Base-by-base conservation (phyloP, 768 basidiomycete genomes). In the Piloderma croceum region DNA sequence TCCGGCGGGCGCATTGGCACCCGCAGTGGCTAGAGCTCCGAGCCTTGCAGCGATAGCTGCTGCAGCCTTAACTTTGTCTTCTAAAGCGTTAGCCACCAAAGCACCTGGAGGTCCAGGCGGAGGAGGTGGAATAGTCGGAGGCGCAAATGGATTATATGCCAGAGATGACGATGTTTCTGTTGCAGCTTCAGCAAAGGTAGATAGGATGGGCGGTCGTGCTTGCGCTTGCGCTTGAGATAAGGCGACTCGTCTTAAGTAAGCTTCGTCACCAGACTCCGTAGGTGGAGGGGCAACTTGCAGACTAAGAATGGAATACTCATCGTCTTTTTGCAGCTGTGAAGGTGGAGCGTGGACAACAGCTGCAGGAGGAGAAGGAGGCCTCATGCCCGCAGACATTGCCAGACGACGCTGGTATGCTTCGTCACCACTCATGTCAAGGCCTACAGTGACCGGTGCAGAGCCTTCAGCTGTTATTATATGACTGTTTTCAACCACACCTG, bases 31-130 rank as follows among this genome's bases (percentile, higher is more conserved):
- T 18, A 87, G 60, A 6, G 83, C 78, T 27, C 75, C 66, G 15
- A 90, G 67, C 44, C 70, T 78, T 0, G 89, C 89, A 15, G 89
- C 90, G 41, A 92, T 85, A 9, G 80, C 87, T 4, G 85, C 87
- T 0, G 89, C 90, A 7, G 80, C 77, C 44, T 85, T 84, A 1
- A 79, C 74, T 47, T 69, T 80, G 13, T 81, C 86, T 43, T 88
- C 79, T 12, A 86, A 66, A 1, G 67, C 62, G 18, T 40, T 59
- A 3, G 63, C 59, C 20, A 68, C 46, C 13, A 59, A 44, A 3
- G 57, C 47, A 7, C 67, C 59, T 5, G 73, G 64, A 22, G 64
- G 60, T 21, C 62, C 64, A 2, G 71, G 69, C 0, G 79, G 73
- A 1, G 82, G 79, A 1, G 79, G 78, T 4, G 77, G 71, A 6